A percentile compares a stretch with the other conserved stretches of the same genome.
These are phyloP conservation scores for Pseudocercospora fuligena DNA, from an alignment of 2,329 filamentous ascomycete species.

Conservation along the genomic window DNA sequence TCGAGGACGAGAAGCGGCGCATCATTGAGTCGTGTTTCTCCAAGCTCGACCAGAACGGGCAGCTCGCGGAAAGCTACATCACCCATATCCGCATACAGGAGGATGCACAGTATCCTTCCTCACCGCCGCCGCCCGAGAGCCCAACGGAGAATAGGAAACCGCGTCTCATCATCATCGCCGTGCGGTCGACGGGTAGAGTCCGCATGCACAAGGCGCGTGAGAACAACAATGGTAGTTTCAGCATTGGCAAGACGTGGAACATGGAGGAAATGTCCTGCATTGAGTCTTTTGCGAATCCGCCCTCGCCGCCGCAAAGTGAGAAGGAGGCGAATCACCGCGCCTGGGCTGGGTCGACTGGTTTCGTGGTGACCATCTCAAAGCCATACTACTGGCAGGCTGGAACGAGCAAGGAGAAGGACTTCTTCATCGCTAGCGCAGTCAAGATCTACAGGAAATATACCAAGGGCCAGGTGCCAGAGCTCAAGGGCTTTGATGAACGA, in stretches of 20 bases:
- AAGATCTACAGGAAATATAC: conserved; percentile 99
- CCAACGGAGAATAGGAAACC: conserved; percentile 78
- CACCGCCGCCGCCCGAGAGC: conserved; percentile 81
- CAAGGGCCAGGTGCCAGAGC: conserved; percentile 76
- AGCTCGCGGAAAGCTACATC: conserved; percentile 90
- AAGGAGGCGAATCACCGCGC: conserved; percentile 66
- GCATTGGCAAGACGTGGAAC: conserved; percentile 98
- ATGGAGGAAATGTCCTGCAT: conserved; percentile 86
- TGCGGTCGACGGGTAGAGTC: conserved; percentile 88
- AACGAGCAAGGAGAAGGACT: conserved; percentile 95
- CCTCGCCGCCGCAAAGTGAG: conserved; percentile 55
- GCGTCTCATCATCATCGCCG: conserved; percentile 89
- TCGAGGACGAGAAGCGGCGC: conserved; percentile 94
- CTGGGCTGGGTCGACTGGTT: conserved; percentile 84
- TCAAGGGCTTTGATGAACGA: conserved; percentile 79
- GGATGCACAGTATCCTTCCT: conserved; percentile 80
- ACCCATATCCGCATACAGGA: conserved; percentile 93
- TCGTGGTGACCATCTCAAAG: conserved; percentile 86
- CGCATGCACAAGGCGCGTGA: conserved; percentile 97
- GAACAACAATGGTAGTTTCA: conserved; percentile 91
- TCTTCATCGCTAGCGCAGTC: conserved; percentile 93
- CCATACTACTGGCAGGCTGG: conserved; percentile 97
- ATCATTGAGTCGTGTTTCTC: conserved; percentile 94
- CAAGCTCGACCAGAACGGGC: conserved; percentile 85
- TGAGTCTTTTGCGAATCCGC: conserved; percentile 71